Base-by-base conservation (phyloP, 2,329 filamentous ascomycete genomes). In the Alternaria arbusti region DNA sequence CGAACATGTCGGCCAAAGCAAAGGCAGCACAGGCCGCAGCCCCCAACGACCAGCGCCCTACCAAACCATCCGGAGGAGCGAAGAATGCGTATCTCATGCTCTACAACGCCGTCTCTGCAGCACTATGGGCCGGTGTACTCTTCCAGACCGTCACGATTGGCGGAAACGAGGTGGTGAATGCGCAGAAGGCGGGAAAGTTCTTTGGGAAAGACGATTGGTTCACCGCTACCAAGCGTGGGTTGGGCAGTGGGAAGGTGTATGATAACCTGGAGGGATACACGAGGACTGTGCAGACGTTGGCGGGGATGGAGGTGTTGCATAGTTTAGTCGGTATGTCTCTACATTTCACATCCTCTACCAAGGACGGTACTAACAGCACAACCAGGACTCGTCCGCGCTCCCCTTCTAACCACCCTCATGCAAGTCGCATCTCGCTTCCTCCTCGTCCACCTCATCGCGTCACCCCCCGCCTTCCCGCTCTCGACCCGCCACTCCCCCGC, bases 321-420 rank as follows among this genome's bases (percentile, higher is more conserved):
- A 91, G 92, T 52, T 79, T 92, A 0, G 80, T 92, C 32, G 92
- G 94, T 94, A 15, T 2, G 30, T 20, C 20, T n/a, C n/a, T n/a
- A n/a, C n/a, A n/a, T n/a, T n/a, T n/a, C n/a, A n/a, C n/a, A n/a
- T n/a, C n/a, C n/a, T n/a, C n/a, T n/a, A n/a, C n/a, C n/a, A n/a
- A n/a, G n/a, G n/a, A n/a, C n/a, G n/a, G n/a, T n/a, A n/a, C n/a
- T n/a, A n/a, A n/a, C n/a, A n/a, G n/a, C n/a, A n/a, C n/a, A n/a
- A n/a, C n/a, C n/a, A n/a, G n/a, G n/a, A n/a, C n/a, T 98, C 74
- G 95, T 99, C 56, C 89, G 95, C 74, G 90, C 95, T 1, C 94
- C 95, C 2, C 80, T 97, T 73, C 71, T 91, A 72, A 98, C 96
- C 6, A 98, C 96, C 6, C 81, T 88, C 40, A 94, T 97, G 89